Evolutionary conservation across 495 filamentous ascomycete species (phyloP).

Genomic region (Aspergillus sclerotiicarbonarius): DNA sequence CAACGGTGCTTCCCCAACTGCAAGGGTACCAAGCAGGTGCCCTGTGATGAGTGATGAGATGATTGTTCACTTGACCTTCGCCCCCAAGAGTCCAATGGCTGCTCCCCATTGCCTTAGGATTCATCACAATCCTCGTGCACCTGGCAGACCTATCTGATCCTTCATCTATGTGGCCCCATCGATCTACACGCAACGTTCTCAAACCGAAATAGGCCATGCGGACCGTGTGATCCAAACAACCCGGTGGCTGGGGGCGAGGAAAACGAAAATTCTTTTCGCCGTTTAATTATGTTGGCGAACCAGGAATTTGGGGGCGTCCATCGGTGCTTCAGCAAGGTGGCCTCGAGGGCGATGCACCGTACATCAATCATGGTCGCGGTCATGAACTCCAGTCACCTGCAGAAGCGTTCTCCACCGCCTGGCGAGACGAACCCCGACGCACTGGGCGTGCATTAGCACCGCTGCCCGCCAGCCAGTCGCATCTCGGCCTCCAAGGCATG

Average conservation of each 20-base stretch:
- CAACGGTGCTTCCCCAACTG: constrained; percentile 3
- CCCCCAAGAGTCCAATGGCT: too few species aligned
- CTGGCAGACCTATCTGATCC: neutral
- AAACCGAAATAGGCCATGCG: neutral
- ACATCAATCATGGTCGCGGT: neutral
- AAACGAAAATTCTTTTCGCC: neutral
- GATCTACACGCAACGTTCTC: constrained; percentile 12
- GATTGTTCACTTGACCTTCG: neutral
- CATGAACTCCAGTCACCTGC: constrained; percentile 19
- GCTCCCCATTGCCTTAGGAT: too few species aligned
- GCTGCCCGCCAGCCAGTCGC: constrained; percentile 8
- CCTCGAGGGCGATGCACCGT: neutral
- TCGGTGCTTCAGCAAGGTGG: constrained; percentile 1
- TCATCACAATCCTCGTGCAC: neutral
- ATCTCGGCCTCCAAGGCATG: neutral
- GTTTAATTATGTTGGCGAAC: neutral
- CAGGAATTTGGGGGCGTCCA: constrained; percentile 10
- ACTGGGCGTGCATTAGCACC: constrained; percentile 26
- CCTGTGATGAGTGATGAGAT: neutral
- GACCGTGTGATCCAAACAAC: constrained; percentile 17
- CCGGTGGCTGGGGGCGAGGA: constrained; percentile 14
- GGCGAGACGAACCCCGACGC: constrained; percentile 17
- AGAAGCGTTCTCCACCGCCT: constrained; percentile 19
- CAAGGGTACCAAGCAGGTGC: constrained; percentile 6
- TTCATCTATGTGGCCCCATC: constrained; percentile 3